A percentile compares a stretch with the other conserved stretches of the same genome.
These are phyloP conservation scores for Gamarada debralockiae DNA, from an alignment of 495 filamentous ascomycete species.

Conservation along the genomic window DNA sequence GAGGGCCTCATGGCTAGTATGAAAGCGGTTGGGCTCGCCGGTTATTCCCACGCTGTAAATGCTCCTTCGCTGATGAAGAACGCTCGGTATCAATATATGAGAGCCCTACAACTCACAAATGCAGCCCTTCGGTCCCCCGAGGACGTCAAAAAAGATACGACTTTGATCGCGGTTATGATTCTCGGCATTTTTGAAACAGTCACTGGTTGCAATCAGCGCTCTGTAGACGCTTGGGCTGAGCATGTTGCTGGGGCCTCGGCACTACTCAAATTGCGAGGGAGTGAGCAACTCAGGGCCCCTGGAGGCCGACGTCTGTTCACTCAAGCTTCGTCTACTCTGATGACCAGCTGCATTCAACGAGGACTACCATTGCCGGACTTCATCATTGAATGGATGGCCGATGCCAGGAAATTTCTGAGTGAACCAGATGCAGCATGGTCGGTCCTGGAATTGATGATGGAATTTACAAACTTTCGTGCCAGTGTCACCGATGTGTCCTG, in stretches of 20 bases:
- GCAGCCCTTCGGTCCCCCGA: constrained; percentile 46
- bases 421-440: constrained; percentile 24
- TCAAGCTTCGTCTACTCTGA: constrained; percentile 43
- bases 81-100: constrained; percentile 45
- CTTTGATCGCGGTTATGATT: constrained; percentile 57
- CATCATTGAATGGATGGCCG: constrained; percentile 33
- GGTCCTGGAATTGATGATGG: constrained; percentile 31
- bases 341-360: constrained; percentile 35
- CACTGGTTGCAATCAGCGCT: constrained; percentile 39
- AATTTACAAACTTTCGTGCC: constrained; percentile 41
- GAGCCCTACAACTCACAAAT: constrained; percentile 44
- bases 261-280: constrained; percentile 53
- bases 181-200: constrained; percentile 54
- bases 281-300: constrained; percentile 46
- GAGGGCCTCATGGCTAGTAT: constrained; percentile 40
- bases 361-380: constrained; percentile 31
- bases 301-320: constrained; percentile 53
- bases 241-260: constrained; percentile 60
- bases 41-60: constrained; percentile 40
- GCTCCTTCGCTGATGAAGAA: constrained; percentile 32
- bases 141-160: constrained; percentile 55
- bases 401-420: constrained; percentile 22
- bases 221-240: constrained; percentile 50
- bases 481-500: constrained; percentile 36
- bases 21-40: constrained; percentile 46